Evolutionary conservation across 805 yeast species (phyloP).

Genomic region (Lachancea kluyveri): DNA sequence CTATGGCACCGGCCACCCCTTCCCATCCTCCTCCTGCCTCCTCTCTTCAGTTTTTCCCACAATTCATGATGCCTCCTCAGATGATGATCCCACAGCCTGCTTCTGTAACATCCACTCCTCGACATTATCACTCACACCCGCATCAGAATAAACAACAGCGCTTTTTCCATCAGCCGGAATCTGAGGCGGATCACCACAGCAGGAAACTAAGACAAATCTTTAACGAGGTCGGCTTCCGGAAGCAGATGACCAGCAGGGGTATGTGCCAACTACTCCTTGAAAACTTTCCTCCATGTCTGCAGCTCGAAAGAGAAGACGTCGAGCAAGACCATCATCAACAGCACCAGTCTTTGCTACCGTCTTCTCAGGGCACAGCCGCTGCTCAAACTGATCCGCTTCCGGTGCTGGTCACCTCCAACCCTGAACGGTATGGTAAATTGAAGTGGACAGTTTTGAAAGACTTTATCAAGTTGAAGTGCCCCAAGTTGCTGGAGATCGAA

Average conservation of each 20-base stretch:
- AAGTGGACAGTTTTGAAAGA: slow-evolving; percentile 37
- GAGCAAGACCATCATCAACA: slow-evolving; percentile 15
- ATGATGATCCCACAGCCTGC: no score
- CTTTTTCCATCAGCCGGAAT: no score
- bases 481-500: slow-evolving; percentile 17
- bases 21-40: no score
- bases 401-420: slow-evolving; percentile 15
- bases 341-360: slow-evolving; percentile 2
- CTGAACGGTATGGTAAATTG: slow-evolving; percentile 25
- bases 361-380: slow-evolving; percentile 2
- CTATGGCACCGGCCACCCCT: slow-evolving; percentile 2
- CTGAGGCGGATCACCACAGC: slow-evolving; percentile 7
- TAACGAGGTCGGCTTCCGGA: slow-evolving; percentile 29
- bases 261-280: slow-evolving; percentile 28
- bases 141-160: neutral
- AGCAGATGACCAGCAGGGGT: slow-evolving; percentile 30
- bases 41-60: no score
- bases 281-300: slow-evolving; percentile 30
- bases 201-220: slow-evolving; percentile 27
- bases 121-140: no score
- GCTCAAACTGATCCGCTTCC: slow-evolving; percentile 2
- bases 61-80: no score
- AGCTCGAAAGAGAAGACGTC: no score
- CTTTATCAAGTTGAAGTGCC: slow-evolving; percentile 30
- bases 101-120: no score